Conservation (phyloP, 2,329 filamentous ascomycete species). For the Verticillium tricorpus region DNA sequence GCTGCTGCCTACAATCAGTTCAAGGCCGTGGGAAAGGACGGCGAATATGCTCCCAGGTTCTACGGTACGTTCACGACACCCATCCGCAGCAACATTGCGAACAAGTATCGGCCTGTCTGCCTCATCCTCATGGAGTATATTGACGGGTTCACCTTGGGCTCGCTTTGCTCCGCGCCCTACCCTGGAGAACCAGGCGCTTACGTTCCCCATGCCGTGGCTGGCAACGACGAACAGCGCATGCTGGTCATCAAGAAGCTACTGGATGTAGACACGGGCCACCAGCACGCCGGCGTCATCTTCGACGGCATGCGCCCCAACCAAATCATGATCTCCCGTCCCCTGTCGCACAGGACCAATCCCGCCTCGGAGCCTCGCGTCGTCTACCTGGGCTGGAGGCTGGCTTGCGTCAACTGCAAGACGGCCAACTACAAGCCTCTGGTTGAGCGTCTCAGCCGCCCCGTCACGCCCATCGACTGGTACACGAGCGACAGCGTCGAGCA, state of each 20-base stretch:
- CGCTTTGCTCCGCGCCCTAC: not conserved
- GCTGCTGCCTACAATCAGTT: not conserved
- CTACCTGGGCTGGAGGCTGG: not conserved
- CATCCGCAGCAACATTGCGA: not conserved
- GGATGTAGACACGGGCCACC: not conserved
- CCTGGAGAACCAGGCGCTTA: too few species aligned
- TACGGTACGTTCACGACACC: not conserved
- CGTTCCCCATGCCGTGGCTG: not conserved
- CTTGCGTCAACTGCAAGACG: not conserved
- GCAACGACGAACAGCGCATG: not conserved
- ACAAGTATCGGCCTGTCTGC: not conserved
- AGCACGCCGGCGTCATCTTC: not conserved
- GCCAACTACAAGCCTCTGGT: not conserved
- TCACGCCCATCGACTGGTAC: not conserved
- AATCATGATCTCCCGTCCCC: not conserved
- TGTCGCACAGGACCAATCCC: not conserved
- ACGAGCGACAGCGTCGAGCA: not conserved
- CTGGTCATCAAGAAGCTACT: not conserved
- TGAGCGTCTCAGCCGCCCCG: not conserved
- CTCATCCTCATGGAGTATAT: not conserved
- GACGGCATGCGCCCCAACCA: not conserved
- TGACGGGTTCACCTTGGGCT: not conserved
- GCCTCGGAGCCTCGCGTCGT: not conserved
- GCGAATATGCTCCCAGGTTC: not conserved
- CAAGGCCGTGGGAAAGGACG: not conserved